Base-by-base conservation (phyloP, 768 basidiomycete species). In the Guyanaporus albipodus region DNA sequence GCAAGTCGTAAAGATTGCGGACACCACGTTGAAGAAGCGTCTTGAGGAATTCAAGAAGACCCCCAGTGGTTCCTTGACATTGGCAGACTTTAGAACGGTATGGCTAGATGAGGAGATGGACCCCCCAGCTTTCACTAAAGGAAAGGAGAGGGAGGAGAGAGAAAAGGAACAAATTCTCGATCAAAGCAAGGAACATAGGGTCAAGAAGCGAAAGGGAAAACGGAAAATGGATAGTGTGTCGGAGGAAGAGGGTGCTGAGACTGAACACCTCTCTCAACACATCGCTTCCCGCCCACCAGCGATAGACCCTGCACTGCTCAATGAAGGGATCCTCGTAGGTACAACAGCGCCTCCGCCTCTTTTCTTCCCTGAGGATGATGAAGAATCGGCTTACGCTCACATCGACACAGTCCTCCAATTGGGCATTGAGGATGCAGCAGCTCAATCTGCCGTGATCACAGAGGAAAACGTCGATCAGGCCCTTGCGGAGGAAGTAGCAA, bases 1-100 rank as follows among this genome's bases (percentile, higher is more conserved):
- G 17, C 96, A 99, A 62, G 93, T 99, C 14, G 96, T 98, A 55
- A 99, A 98, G 70, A 96, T 97, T 55, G 91, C 93, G n/a, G 93
- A 97, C 59, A 85, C 83, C 10, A 99, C 96, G 4, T 69, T 99
- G 34, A 83, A 85, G 70, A 97, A 95, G 67, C 80, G 96, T 15
- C 71, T 99, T 14, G 88, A 93, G 21, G 96, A 99, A 70, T 99
- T 99, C 74, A 90, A 85, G 62, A 81, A 79, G 55, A 97, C 93
- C 2, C 83, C 86, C 0, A 91, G 87, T 58, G 92, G 90, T 11
- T 75, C 76, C 29, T 68, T 97, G 58, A 94, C 92, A 2, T 72
- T 99, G 42, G 83, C 83, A 11, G 92, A 97, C 66, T 97, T 94
- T 62, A 73, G 92, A 42, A 87, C 77, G 38, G 85, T 94, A 19